Percentiles rank a stretch among this genome's conserved stretches.
phyloP scores from a whole-genome alignment of 208 protist species.

The Acanthamoeba triangularis region DNA sequence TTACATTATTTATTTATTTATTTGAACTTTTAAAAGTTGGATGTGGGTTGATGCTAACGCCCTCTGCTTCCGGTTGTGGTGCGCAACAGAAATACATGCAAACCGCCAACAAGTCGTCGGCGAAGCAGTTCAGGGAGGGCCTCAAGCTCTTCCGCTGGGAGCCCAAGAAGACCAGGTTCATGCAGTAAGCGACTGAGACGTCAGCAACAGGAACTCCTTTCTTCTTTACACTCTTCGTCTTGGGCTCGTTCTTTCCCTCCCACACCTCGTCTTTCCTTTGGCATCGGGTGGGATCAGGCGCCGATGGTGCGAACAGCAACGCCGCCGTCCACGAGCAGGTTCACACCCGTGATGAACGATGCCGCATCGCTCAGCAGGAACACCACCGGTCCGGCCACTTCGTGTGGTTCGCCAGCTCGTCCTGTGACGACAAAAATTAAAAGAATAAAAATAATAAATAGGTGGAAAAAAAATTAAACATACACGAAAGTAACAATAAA shows the following conservation, averaged over 20 bases:
- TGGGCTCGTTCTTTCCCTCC: background rate
- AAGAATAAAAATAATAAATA: background rate
- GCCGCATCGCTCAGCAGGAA: slow-evolving; percentile 23
- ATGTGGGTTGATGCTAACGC: background rate
- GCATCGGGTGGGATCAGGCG: no score
- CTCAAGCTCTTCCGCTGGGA: slow-evolving; percentile 63
- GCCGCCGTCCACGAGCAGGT: slow-evolving; percentile 9
- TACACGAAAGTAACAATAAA: background rate
- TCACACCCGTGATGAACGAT: slow-evolving; percentile 10
- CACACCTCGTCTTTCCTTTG: no score
- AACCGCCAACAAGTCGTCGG: slow-evolving; percentile 57
- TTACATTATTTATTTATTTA: no score
- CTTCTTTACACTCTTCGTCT: background rate
- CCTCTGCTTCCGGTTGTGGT: background rate
- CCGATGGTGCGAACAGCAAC: background rate
- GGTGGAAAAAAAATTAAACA: background rate
- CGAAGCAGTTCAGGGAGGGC: slow-evolving; percentile 61
- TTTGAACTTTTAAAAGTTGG: no score
- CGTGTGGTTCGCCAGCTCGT: background rate
- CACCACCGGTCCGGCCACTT: background rate
- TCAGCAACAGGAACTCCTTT: background rate
- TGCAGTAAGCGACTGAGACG: background rate
- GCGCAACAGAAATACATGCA: slow-evolving; percentile 53
- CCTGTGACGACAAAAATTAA: background rate
- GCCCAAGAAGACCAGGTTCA: slow-evolving; percentile 60